phyloP scores from a whole-genome alignment of 163 green algal species.

The Chloroidium sp. region DNA sequence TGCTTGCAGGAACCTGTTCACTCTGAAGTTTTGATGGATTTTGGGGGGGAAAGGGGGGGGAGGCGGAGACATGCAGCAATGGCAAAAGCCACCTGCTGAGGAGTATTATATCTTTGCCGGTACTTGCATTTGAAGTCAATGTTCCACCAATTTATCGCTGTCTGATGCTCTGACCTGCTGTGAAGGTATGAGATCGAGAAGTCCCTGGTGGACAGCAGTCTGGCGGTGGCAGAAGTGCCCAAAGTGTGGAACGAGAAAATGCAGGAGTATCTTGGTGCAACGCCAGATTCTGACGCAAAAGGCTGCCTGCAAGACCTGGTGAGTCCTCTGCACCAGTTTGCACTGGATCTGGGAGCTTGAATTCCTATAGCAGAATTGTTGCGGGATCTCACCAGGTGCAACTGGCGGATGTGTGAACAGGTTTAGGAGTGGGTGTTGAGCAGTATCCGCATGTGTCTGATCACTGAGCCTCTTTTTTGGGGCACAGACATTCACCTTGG shows the following conservation, averaged over 20 bases:
- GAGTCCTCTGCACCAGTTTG: neutral
- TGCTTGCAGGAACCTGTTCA: too few relatives aligned
- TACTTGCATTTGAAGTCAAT: too few relatives aligned
- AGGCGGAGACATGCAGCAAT: too few relatives aligned
- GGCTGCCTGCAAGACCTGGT: constrained; percentile 62
- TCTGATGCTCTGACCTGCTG: neutral
- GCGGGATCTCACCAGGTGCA: too few relatives aligned
- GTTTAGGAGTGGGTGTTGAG: too few relatives aligned
- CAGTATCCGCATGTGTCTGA: too few relatives aligned
- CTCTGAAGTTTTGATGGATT: neutral
- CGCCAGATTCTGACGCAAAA: constrained; percentile 52
- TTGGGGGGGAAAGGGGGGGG: neutral
- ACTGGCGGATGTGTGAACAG: too few relatives aligned
- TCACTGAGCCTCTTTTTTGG: too few relatives aligned
- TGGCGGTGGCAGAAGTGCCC: constrained; percentile 57
- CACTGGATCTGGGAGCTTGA: neutral
- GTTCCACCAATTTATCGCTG: neutral
- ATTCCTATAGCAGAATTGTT: neutral
- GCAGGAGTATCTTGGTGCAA: constrained; percentile 63
- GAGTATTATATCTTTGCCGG: too few relatives aligned
- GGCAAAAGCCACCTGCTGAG: too few relatives aligned
- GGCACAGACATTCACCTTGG: too few relatives aligned
- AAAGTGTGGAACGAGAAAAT: constrained; percentile 79
- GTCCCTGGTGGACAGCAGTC: constrained; percentile 64
- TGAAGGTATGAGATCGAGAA: constrained; percentile 66